phyloP scores from a whole-genome alignment of 345 rosid species.

The Gossypium australe region DNA sequence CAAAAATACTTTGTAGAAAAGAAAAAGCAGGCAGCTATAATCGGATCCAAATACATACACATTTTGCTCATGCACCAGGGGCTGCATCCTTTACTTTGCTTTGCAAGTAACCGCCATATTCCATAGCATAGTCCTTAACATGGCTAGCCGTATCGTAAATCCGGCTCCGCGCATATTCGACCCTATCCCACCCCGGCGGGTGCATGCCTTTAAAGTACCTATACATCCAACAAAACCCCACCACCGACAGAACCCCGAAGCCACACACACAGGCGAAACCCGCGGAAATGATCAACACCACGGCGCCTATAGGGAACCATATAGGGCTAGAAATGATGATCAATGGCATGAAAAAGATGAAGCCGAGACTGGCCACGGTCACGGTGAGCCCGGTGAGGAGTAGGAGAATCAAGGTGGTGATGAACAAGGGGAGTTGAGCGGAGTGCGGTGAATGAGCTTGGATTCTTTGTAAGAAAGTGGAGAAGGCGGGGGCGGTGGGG shows the following conservation, averaged over 20 bases:
- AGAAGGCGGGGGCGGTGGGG: slow-evolving; percentile 22
- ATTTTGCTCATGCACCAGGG: slow-evolving; percentile 63
- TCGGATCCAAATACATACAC: not conserved
- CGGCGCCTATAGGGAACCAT: slow-evolving; percentile 51
- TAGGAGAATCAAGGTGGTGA: slow-evolving; percentile 61
- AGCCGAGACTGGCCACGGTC: slow-evolving; percentile 36
- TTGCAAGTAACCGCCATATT: slow-evolving; percentile 76
- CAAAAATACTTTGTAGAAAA: not conserved
- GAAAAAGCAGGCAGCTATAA: not conserved
- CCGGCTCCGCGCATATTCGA: slow-evolving; percentile 64
- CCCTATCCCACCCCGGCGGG: slow-evolving; percentile 62
- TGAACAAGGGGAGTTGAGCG: slow-evolving; percentile 44
- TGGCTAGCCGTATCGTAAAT: slow-evolving; percentile 76
- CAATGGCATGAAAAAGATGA: slow-evolving; percentile 55
- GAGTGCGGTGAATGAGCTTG: slow-evolving; percentile 53
- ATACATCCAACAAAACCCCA: slow-evolving; percentile 58
- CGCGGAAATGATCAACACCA: slow-evolving; percentile 31
- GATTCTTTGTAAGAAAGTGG: slow-evolving; percentile 38
- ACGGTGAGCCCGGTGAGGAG: slow-evolving; percentile 58
- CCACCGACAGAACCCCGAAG: slow-evolving; percentile 35
- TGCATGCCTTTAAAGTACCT: slow-evolving; percentile 59
- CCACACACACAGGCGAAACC: slow-evolving; percentile 51
- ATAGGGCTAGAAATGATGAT: slow-evolving; percentile 65
- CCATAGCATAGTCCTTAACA: slow-evolving; percentile 76
- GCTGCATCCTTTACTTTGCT: slow-evolving; percentile 88